Base-by-base conservation (phyloP, 768 basidiomycete genomes). In the Trametes gibbosa region DNA sequence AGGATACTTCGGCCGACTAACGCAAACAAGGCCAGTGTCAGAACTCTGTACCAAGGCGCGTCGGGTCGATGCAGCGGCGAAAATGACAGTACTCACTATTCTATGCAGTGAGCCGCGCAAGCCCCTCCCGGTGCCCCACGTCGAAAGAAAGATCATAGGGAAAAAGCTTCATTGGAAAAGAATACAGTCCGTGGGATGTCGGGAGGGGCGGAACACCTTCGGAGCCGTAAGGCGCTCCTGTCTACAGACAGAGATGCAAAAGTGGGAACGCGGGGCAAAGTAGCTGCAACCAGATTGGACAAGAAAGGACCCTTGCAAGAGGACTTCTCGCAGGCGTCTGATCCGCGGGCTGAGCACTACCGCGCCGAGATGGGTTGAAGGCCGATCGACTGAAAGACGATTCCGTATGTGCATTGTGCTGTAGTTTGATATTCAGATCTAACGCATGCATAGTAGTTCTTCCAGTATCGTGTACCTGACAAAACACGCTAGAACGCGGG, bases 1-100 rank as follows among this genome's bases (percentile, higher is more conserved):
- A n/a, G 59, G 59, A 61, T 52, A 55, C 59, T 61, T 61, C 47
- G 46, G 27, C 16, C 25, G 21, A 29, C 59, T 37, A 45, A 24
- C n/a, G 29, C 5, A 9, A 23, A 23, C 9, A 29, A 17, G 45
- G 25, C n/a, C 4, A 40, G 25, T 19, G 37, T 58, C 49, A 58
- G 50, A 25, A 43, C 17, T 21, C 9, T 16, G 29, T 21, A 16
- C 35, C 9, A 17, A 10, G 25, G 23, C 25, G 35, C 13, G 35
- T 46, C 35, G 24, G 46, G 45, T 7, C 10, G n/a, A 6, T 37
- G 29, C 17, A 25, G 19, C 10, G 14, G 51, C 25, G 51, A 6
- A 25, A 39, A 39, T 25, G 21, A 37, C 24, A 37, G 14, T 39
- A 40, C 50, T 8, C 37, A 25, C 41, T 17, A 5, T 32, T 29